Base-by-base conservation (phyloP, 169 alveolate species). In the Hepatocystis sp. region DNA sequence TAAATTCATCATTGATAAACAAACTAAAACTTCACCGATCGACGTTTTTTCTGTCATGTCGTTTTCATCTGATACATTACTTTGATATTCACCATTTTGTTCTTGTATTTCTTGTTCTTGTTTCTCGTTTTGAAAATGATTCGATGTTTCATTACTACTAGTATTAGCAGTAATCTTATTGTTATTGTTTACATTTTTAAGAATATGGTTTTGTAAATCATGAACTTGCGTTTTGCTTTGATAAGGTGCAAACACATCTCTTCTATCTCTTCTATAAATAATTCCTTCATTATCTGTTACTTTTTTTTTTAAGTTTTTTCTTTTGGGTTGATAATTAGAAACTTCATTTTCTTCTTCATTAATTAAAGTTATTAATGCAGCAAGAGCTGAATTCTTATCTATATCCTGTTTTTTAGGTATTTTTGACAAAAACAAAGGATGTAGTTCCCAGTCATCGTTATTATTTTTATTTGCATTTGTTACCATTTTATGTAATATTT, bases 271-370 rank as follows among this genome's bases (percentile, higher is more conserved):
- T 61, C 61, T 78, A 39, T 63, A 47, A 36, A 78, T 78, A 39
- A 78, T 63, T 53, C 61, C 66, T 13, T 84, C 89, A 39, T 44
- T 78, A 32, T 61, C 89, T 11, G 89, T 78, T 49, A 78, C 61
- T 61, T 61, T 78, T 51, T 78, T 78, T 34, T 63, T 60, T 60
- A 78, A 30, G 47, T 78, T 78, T 78, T 78, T 78, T 78, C 89
- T 78, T 61, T 84, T 46, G 0, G 89, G 89, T 63, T 78, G 84
- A 27, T 78, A 78, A 42, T 44, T 78, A 52, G 47, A 78, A 17
- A 49, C 46, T 78, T 78, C 89, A 36, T 78, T 60, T 47, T 78
- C 89, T 49, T 78, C 89, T 61, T 78, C 89, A 36, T 78, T 78
- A 40, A 78, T 78, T 55, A 78, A 32, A 7, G 84, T 61, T 47